Evolutionary conservation across 345 rosid species (phyloP).

Genomic region (Populus nigra): DNA sequence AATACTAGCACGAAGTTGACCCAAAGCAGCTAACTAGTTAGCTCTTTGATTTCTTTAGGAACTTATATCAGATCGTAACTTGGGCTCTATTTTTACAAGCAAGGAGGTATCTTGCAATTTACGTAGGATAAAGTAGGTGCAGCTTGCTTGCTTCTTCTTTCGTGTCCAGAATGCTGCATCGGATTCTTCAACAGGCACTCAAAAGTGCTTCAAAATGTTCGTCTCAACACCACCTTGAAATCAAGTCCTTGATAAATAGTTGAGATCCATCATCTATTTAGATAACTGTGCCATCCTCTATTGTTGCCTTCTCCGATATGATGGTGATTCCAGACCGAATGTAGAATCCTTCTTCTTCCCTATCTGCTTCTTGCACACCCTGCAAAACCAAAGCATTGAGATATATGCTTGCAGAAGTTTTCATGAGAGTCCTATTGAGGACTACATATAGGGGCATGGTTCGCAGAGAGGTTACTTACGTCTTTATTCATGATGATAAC

Average conservation of each 20-base stretch:
- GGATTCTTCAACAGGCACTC: slow-evolving; percentile 7
- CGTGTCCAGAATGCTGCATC: slow-evolving; percentile 25
- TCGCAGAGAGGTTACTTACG: slow-evolving; percentile 34
- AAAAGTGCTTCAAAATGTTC: slow-evolving; percentile 2
- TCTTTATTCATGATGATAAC: slow-evolving; percentile 75
- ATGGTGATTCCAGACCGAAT: slow-evolving; percentile 76
- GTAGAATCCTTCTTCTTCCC: slow-evolving; percentile 77
- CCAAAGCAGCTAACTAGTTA: background rate
- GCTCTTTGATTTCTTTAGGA: slow-evolving; percentile 1
- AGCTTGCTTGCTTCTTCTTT: slow-evolving; percentile 18
- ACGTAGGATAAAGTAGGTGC: slow-evolving; percentile 17
- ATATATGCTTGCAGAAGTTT: background rate
- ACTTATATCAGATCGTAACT: background rate
- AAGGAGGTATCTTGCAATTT: background rate
- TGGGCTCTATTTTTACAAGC: slow-evolving; percentile 5
- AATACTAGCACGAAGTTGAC: background rate
- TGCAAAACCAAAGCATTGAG: slow-evolving; percentile 18
- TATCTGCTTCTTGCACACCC: slow-evolving; percentile 87
- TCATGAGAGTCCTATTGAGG: background rate
- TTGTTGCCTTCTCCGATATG: slow-evolving; percentile 76
- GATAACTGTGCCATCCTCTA: slow-evolving; percentile 72
- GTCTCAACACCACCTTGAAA: background rate
- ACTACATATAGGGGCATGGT: background rate
- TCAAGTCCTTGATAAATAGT: background rate
- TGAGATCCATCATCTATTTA: slow-evolving; percentile 18